Base-by-base conservation (phyloP, 257 asterid species). In the Eustoma russellianum region DNA sequence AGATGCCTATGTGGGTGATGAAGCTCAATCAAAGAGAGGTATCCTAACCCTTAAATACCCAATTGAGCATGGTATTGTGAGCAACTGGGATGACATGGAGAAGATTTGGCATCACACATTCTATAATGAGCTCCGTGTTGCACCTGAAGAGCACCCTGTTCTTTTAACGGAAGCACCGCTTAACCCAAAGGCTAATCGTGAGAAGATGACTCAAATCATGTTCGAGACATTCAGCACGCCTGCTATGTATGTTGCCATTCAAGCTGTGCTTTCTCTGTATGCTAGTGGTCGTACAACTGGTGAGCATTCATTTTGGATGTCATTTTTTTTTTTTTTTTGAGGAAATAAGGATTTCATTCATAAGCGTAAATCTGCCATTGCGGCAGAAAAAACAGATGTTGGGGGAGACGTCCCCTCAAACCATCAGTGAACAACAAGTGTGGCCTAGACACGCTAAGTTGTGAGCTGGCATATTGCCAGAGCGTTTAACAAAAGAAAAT, bases 1-100 rank as follows among this genome's bases (percentile, higher is more conserved):
- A 48, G 73, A 68, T 56, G 73, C 65, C 24, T 68, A 68, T 56
- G 73, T 68, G 15, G 73, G 73, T n/a, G 73, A 69, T 48, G 74
- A 69, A 33, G 74, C 74, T 57, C 74, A 69, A 46, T 69, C 74
- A 13, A 69, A 69, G 60, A 62, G 74, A 46, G 74, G 74, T 69
- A 69, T 69, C 48, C 48, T 69, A 16, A 17, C 66, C 12, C 46
- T 69, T 48, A 69, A 69, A 55, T 67, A 67, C 52, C 73, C 73
- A 48, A 67, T 67, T 61, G 73, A 67, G 24, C 73, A 67, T 52
- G 73, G 73, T 24, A 67, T 67, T 49, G 73, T 61, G 2, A 67
- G 46, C 52, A 61, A 67, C 18, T 67, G 73, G 72, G 72, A 67
- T 43, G 73, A 67, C 15, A 67, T 67, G 73, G 71, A 66, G 60